Percentiles rank a stretch among this genome's conserved stretches.
Evolutionary conservation across 1,284 basidiomycete genomes (phyloP).

Genomic region (Tylopilus sp.): DNA sequence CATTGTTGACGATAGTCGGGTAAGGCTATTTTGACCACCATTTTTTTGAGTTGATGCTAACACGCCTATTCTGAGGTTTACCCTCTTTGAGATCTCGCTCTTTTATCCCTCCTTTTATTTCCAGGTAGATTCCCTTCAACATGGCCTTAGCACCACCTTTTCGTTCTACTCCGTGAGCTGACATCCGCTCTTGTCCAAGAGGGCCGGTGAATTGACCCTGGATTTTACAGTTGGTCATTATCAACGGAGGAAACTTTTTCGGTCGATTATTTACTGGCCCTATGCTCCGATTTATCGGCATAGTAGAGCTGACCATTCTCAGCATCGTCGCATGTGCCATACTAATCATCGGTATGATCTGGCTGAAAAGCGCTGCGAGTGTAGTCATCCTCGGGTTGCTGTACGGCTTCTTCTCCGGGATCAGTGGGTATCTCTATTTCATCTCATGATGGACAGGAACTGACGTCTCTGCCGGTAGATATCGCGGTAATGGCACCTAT

Average conservation of each 20-base stretch:
- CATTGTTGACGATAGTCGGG: constrained; percentile 38
- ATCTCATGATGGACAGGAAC: too few relatives aligned
- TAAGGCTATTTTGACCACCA: constrained; percentile 5
- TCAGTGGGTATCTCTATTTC: constrained; percentile 12
- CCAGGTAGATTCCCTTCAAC: constrained; percentile 39
- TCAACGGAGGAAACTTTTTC: constrained; percentile 53
- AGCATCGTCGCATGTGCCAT: constrained; percentile 36
- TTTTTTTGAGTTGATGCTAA: not conserved
- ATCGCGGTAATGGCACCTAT: not conserved
- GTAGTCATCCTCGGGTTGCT: constrained; percentile 58
- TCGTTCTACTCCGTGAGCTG: constrained; percentile 42
- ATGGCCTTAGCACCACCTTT: constrained; percentile 35
- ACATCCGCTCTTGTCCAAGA: not conserved
- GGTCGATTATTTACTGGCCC: constrained; percentile 46
- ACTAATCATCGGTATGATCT: constrained; percentile 55
- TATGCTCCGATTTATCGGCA: constrained; percentile 43
- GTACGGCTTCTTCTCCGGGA: constrained; percentile 64
- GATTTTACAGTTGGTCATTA: constrained; percentile 50
- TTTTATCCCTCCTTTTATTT: constrained; percentile 45
- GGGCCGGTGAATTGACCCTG: too few relatives aligned
- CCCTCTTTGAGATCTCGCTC: constrained; percentile 29
- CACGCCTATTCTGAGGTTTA: constrained; percentile 8
- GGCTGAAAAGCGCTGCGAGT: constrained; percentile 49
- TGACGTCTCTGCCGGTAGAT: not conserved
- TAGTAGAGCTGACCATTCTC: constrained; percentile 53